Base-by-base conservation (phyloP, 345 rosid species). In the Mercurialis annua region DNA sequence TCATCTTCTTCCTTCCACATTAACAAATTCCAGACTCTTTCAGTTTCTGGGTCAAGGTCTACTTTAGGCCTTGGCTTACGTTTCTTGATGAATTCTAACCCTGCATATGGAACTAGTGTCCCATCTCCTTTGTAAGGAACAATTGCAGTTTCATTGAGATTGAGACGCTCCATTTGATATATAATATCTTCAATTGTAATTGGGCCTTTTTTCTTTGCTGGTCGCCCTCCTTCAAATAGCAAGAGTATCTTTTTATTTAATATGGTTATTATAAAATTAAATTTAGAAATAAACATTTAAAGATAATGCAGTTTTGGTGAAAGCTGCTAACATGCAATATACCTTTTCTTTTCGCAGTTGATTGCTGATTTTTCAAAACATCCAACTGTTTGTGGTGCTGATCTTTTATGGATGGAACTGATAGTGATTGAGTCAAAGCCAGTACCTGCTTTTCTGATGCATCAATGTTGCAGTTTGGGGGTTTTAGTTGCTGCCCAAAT, bases 21-120 rank as follows among this genome's bases (percentile, higher is more conserved):
- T 68, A 90, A 71, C 49, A 93, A 80, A 75, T 90, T 90, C 96
- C 97, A 93, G 51, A 90, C 73, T 64, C 94, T 87, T 53, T 77
- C 84, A 53, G 98, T 87, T 77, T 93, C 97, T 64, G 83, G 81
- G 69, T 93, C 98, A 76, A 93, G 86, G 71, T 88, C 92, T 72
- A 90, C 94, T 78, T 87, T 90, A 46, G 98, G 94, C 76, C 96
- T 76, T 57, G 87, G 86, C 64, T 82, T 90, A 24, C 57, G 79
- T 73, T 80, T 90, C 82, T 78, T 90, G 57, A 73, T 58, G 10
- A 79, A 73, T 62, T 76, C 67, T 36, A 71, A 65, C 23, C 71
- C 81, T 34, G 76, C 85, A 62, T 83, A 81, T 18, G 92, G 92
- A 77, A 89, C 78, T 42, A 93, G 56, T 48, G 77, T 77, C 67